phyloP scores from a whole-genome alignment of 1,139 yeast species.

The Yamadazyma blattariae region DNA sequence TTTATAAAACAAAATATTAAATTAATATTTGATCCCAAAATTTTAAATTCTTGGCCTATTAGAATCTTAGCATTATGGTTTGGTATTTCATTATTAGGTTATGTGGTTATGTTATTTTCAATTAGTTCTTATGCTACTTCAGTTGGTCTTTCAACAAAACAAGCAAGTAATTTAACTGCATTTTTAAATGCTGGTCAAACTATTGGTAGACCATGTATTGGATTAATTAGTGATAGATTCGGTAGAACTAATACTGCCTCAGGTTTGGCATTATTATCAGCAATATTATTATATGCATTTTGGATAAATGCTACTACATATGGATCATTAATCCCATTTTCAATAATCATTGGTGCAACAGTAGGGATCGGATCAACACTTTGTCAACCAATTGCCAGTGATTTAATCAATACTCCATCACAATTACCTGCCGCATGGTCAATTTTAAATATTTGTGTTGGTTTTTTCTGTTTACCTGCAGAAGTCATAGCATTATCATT shows the following conservation, averaged over 20 bases:
- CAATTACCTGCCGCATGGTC: slow-evolving; percentile 62
- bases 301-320: slow-evolving; percentile 59
- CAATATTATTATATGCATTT: slow-evolving; percentile 39
- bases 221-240: slow-evolving; percentile 51
- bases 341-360: slow-evolving; percentile 49
- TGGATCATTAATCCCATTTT: slow-evolving; percentile 50
- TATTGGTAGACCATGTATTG: slow-evolving; percentile 65
- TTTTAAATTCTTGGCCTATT: slow-evolving; percentile 36
- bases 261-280: slow-evolving; percentile 24
- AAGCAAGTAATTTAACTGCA: slow-evolving; percentile 62
- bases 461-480: slow-evolving; percentile 43
- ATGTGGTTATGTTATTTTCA: slow-evolving; percentile 58
- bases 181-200: slow-evolving; percentile 61
- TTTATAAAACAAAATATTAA: slow-evolving; percentile 19
- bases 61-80: slow-evolving; percentile 55
- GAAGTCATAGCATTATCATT: slow-evolving; percentile 51
- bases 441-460: slow-evolving; percentile 47
- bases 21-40: slow-evolving; percentile 26
- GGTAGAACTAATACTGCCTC: slow-evolving; percentile 58
- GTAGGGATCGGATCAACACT: slow-evolving; percentile 67
- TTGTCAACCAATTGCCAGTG: slow-evolving; percentile 60
- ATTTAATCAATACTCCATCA: slow-evolving; percentile 42
- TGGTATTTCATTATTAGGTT: slow-evolving; percentile 52
- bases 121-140: slow-evolving; percentile 60
- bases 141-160: slow-evolving; percentile 51